phyloP scores from a whole-genome alignment of 805 yeast species.

The Zygosaccharomyces pseudorouxii region DNA sequence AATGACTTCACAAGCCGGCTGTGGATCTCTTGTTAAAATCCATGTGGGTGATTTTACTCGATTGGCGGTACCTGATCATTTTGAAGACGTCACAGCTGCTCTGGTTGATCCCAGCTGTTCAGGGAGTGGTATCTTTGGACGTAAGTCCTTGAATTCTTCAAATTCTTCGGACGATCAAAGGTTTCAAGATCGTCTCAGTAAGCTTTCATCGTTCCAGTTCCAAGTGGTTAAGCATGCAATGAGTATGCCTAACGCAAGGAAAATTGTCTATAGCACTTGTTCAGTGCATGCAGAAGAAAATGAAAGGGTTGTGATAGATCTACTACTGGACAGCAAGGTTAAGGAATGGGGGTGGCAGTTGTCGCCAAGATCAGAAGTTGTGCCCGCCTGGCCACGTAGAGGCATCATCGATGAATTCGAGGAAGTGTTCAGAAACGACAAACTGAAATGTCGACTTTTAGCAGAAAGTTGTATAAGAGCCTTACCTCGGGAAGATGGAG shows the following conservation, averaged over 20 bases:
- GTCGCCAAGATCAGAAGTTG: slow-evolving; percentile 51
- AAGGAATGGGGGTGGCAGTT: slow-evolving; percentile 71
- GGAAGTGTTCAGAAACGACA: slow-evolving; percentile 40
- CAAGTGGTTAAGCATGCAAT: slow-evolving; percentile 86
- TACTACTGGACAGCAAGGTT: slow-evolving; percentile 64
- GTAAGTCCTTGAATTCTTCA: slow-evolving; percentile 53
- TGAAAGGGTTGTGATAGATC: slow-evolving; percentile 81
- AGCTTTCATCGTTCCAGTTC: slow-evolving; percentile 80
- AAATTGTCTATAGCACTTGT: slow-evolving; percentile 91
- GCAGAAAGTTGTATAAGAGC: slow-evolving; percentile 89
- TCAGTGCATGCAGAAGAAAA: slow-evolving; percentile 92
- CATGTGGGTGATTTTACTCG: slow-evolving; percentile 49
- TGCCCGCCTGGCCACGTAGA: slow-evolving; percentile 83
- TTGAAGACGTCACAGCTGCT: slow-evolving; percentile 64
- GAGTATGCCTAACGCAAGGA: slow-evolving; percentile 67
- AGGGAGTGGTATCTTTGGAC: slow-evolving; percentile 96
- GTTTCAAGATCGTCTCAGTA: slow-evolving; percentile 43
- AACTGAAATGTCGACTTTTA: slow-evolving; percentile 44
- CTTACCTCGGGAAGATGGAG: slow-evolving; percentile 85
- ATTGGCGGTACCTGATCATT: slow-evolving; percentile 46
- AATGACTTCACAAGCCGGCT: slow-evolving; percentile 81
- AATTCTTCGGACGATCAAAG: slow-evolving; percentile 43
- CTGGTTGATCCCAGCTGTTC: slow-evolving; percentile 97
- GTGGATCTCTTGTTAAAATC: slow-evolving; percentile 39
- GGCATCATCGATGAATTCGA: slow-evolving; percentile 70